Base-by-base conservation (phyloP, 169 alveolate species). In the Theileria annulata region DNA sequence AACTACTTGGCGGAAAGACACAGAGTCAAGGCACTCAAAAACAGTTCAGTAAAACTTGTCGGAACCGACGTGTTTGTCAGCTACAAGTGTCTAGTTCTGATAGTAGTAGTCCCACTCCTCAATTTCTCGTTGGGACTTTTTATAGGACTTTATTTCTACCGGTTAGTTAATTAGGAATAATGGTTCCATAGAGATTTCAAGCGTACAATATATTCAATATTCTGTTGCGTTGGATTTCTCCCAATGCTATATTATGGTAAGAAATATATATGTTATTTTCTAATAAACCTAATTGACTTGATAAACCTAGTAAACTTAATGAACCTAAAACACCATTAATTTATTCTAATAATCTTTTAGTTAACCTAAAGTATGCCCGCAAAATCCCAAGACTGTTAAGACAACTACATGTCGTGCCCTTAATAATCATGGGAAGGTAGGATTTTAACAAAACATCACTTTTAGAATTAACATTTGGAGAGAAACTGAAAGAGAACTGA, bases 51-150 rank as follows among this genome's bases (percentile, higher is more conserved):
- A 48, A 94, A 94, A 73, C 81, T 94, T 47, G 93, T 87, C 64
- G 97, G 95, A 8, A 80, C 93, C n/a, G 97, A 93, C 71, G 97
- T 94, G 47, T 93, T 93, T 51, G 96, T 95, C 19, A 93, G 96
- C 60, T 94, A 93, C 87, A 94, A 94, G 87, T 87, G 93, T n/a
- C 80, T 94, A 73, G 97, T 94, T 21, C 89, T 93, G 42, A 73
- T 94, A 68, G 97, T 92, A 19, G 63, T 94, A 23, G 85, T 94
- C 27, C 97, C 97, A 23, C 75, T 92, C n/a, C 87, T 94, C 75
- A 94, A 92, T 73, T 66, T 93, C 47, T 60, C 90, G 33, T 92
- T 93, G 83, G 97, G 96, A 2, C 78, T 92, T 51, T 27, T 92
- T 35, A 86, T 94, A 64, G 95, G 96, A 54, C 28, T 88, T 30